Evolutionary conservation across 768 basidiomycete species (phyloP).

Genomic region (Flagelloscypha sp.): DNA sequence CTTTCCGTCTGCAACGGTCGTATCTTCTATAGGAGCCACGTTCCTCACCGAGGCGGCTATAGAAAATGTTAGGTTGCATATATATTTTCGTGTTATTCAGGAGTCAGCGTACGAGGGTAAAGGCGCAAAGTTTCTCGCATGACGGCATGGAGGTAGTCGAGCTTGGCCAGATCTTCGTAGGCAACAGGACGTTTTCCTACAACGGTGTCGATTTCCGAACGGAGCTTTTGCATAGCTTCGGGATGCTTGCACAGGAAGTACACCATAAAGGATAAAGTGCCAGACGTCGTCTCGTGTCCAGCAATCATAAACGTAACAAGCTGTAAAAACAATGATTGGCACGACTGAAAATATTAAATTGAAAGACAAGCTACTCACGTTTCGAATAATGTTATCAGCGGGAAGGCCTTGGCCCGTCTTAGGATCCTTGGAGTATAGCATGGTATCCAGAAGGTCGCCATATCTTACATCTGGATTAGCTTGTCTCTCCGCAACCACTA

Average conservation of each 20-base stretch:
- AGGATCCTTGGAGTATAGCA: constrained; percentile 36
- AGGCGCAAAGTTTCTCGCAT: constrained; percentile 34
- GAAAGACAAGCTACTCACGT: constrained; percentile 27
- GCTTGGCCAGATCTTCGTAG: constrained; percentile 31
- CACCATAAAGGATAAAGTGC: constrained; percentile 30
- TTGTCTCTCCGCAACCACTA: constrained; percentile 29
- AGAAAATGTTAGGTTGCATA: too few relatives aligned
- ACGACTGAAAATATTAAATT: too few relatives aligned
- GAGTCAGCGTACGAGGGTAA: too few relatives aligned
- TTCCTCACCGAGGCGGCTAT: constrained; percentile 29
- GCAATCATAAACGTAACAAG: too few relatives aligned
- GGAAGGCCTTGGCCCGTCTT: constrained; percentile 34
- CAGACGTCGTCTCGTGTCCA: too few relatives aligned
- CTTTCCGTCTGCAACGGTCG: constrained; percentile 28
- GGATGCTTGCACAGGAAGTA: constrained; percentile 39
- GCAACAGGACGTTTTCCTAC: constrained; percentile 30
- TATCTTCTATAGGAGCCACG: constrained; percentile 27
- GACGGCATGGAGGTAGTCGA: constrained; percentile 35
- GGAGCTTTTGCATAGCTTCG: constrained; percentile 34
- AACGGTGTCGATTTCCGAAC: constrained; percentile 38
- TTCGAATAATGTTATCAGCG: constrained; percentile 33
- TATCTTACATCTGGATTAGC: constrained; percentile 29
- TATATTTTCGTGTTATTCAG: too few relatives aligned
- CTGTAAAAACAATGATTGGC: too few relatives aligned
- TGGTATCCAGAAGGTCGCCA: constrained; percentile 38